Base-by-base conservation (phyloP, 805 yeast species). In the Ogataea henricii region DNA sequence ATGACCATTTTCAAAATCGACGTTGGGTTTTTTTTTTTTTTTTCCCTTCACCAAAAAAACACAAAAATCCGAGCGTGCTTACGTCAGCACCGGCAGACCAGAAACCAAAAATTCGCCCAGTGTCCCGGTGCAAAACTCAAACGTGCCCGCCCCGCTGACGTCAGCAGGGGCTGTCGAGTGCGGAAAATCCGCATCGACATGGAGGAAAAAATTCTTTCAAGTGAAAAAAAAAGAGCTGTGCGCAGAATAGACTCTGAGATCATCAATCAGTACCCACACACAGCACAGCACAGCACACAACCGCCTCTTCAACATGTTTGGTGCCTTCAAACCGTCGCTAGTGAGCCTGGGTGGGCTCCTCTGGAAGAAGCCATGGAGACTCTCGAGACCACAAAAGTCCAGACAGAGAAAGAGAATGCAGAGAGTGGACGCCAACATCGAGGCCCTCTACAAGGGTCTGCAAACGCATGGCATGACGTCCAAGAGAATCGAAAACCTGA, bases 321-420 rank as follows among this genome's bases (percentile, higher is more conserved):
- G 95, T 45, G 81, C 91, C 16, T 87, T 88, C 64, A 82, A 77
- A 70, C 68, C 85, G 14, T 67, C 89, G 17, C 63, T 72, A 42
- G 73, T 75, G 18, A 65, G 76, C 7, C 66, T 81, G 36, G 89
- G 96, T 43, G 96, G 96, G 20, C 79, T 85, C 57, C 70, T 89
- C 45, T 87, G 94, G 89, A 87, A 85, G 66, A 76, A 73, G 43
- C 87, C 92, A 51, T 85, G 88, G 80, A 78, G 88, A 53, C 73
- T 92, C 78, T 87, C 96, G 2, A 71, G 76, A 29, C 81, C 78
- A 10, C 97, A 90, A 64, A 94, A 94, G 68, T 78, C 77, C 51
- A 78, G 98, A 63, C 90, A 89, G 64, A 81, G 97, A 72, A 76
- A 79, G 54, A 82, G 99, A 69, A 76, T 94, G 79, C 82, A 79